Percentiles rank a stretch among this genome's conserved stretches.
Evolutionary conservation across 176 grass and related monocot species (phyloP).

Genomic region (Eragrostis curvula): DNA sequence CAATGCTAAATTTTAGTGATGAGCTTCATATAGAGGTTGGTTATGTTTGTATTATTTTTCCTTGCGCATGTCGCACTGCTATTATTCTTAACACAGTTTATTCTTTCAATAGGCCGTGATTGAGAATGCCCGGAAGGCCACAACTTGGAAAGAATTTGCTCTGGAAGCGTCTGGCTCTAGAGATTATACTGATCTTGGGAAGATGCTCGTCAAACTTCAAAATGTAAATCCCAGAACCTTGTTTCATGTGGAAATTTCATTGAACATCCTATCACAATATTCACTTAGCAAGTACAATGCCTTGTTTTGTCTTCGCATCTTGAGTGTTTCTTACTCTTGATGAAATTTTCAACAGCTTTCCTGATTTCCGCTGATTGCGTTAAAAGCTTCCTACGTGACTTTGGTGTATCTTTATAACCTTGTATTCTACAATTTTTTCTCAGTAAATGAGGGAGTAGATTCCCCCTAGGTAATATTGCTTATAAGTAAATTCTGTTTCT

Average conservation of each 20-base stretch:
- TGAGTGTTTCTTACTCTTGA: neutral
- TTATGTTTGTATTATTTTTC: constrained; percentile 18
- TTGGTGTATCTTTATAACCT: constrained; percentile 9
- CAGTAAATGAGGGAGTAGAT: constrained; percentile 13
- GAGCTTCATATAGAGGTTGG: constrained; percentile 80
- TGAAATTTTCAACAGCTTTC: neutral
- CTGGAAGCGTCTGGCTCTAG: constrained; percentile 73
- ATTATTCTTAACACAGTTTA: constrained; percentile 33
- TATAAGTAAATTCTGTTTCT: constrained; percentile 11
- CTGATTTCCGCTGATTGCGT: neutral
- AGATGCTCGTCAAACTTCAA: constrained; percentile 90
- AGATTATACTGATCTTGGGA: constrained; percentile 89
- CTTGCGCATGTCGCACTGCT: constrained; percentile 12
- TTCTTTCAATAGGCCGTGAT: constrained; percentile 68
- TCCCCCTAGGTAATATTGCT: neutral
- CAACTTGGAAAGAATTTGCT: constrained; percentile 85
- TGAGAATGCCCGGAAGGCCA: constrained; percentile 77
- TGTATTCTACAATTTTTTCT: constrained; percentile 11
- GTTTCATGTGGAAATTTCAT: constrained; percentile 29
- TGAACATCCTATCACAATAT: neutral
- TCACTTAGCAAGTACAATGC: constrained; percentile 8
- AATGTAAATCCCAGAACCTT: constrained; percentile 62
- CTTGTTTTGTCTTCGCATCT: neutral
- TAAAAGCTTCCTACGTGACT: constrained; percentile 17
- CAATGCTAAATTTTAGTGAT: constrained; percentile 82